Evolutionary conservation across 257 asterid species (phyloP), one percentile per base, ranked within the genome.

Genomic region (Capsicum chinense): DNA sequence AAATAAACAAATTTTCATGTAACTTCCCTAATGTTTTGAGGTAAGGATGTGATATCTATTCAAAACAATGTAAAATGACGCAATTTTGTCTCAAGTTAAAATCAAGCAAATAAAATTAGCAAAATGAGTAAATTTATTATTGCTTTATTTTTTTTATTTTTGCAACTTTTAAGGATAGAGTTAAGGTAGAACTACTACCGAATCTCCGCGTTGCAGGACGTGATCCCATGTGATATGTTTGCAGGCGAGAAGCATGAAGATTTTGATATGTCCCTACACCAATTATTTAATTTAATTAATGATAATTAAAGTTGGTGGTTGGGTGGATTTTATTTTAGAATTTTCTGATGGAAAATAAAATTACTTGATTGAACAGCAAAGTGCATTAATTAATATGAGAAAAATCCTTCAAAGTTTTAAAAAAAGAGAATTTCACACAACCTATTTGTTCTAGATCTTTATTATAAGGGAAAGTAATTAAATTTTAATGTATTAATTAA

Each of bases 141-240:
- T 39, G 5, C 5, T 44, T 44, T 44, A 0, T 44, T 44, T 44
- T 44, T 44, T 3, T 44, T 44, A 4, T 12, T 56, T 35, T 0
- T 12, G 9, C 47, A 66, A 66, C 48, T 13, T 35, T 13, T 63
- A 63, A 63, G 12, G 80, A 48, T 19, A 11, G 7, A 50, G 1
- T 42, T 73, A 44, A 52, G 56, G 15, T 70, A 14, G 56, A 70
- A 70, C 4, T 17, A 48, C 13, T 50, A 74, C 47, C 81, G 62
- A 74, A 50, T 26, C 47, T 74, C 62, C 62, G 21, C 80, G 81
- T 52, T 50, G 62, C 62, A 50, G 62, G n/a, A 48, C 13, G 21
- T 74, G 19, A 74, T 11, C 60, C 44, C 80, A 74, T 50, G 60
- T 76, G 81, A 74, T 74, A 13, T 13, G 60, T 73, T 73, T 48